phyloP scores from a whole-genome alignment of 345 rosid genomes.

The Gossypioides kirkii region DNA sequence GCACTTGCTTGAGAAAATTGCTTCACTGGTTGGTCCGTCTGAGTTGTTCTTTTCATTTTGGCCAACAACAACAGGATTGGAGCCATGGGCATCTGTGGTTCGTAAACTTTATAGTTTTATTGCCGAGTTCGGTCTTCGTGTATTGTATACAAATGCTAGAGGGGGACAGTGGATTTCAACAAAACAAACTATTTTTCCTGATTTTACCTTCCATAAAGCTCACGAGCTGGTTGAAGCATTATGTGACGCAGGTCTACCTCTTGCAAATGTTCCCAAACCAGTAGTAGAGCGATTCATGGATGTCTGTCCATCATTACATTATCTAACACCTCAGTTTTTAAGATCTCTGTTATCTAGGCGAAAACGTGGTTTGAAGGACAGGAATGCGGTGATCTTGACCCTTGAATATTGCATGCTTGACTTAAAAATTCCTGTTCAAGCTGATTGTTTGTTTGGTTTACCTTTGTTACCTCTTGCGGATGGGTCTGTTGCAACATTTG shows the following conservation, averaged over 20 bases:
- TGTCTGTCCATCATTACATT: conserved; percentile 67
- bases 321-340: conserved; percentile 68
- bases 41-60: conserved; percentile 80
- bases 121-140: conserved; percentile 66
- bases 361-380: conserved; percentile 60
- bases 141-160: conserved; percentile 80
- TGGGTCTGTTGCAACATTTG: conserved; percentile 75
- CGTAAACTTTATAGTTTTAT: conserved; percentile 59
- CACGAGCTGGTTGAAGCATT: conserved; percentile 71
- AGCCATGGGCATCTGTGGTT: conserved; percentile 93
- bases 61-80: conserved; percentile 62
- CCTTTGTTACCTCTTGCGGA: conserved; percentile 80
- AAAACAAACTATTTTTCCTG: conserved; percentile 86
- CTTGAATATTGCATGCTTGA: conserved; percentile 93
- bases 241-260: conserved; percentile 83
- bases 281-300: conserved; percentile 66
- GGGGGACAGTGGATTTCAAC: conserved; percentile 92
- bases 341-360: conserved; percentile 67
- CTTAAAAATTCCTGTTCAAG: conserved; percentile 41
- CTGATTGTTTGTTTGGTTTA: conserved; percentile 61
- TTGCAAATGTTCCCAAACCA: conserved; percentile 53
- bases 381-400: conserved; percentile 56
- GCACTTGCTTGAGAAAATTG: conserved; percentile 83
- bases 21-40: conserved; percentile 68
- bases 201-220: conserved; percentile 59